Percentiles rank a stretch among this genome's conserved stretches.
These are phyloP conservation scores for Iris pallida DNA, from an alignment of 116 monocot genomes.

Conservation along the genomic window DNA sequence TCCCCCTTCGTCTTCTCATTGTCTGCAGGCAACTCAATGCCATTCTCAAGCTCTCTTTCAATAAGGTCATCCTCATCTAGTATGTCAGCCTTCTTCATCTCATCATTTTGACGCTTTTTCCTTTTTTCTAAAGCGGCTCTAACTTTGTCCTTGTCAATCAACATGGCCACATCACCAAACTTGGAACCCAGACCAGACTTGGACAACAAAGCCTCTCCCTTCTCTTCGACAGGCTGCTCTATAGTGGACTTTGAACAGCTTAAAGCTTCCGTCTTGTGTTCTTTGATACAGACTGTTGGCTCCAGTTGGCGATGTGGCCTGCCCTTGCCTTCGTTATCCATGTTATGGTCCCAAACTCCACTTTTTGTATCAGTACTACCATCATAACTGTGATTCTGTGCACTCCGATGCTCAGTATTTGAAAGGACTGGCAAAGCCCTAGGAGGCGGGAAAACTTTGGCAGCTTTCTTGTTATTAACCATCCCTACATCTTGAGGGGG, in stretches of 20 bases:
- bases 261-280: background rate
- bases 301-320: background rate
- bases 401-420: background rate
- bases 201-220: background rate
- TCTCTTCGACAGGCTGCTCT: conserved; percentile 6
- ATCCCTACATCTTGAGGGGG: no score
- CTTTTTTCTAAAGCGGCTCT: conserved; percentile 32
- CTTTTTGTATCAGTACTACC: conserved; percentile 10
- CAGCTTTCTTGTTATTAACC: background rate
- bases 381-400: conserved; percentile 3
- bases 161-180: conserved; percentile 8
- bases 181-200: background rate
- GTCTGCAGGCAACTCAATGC: conserved; percentile 19
- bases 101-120: conserved; percentile 8
- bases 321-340: conserved; percentile 9
- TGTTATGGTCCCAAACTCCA: conserved; percentile 6
- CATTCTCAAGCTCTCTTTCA: conserved; percentile 34
- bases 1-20: conserved; percentile 9
- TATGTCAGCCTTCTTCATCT: conserved; percentile 12
- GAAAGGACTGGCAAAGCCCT: background rate
- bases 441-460: conserved; percentile 3
- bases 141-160: conserved; percentile 42
- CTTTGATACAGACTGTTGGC: background rate
- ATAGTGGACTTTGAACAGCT: background rate
- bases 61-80: conserved; percentile 30